These are phyloP conservation scores for Mycocentrospora acerina DNA, from an alignment of 2,329 filamentous ascomycete species.

Conservation along the genomic window DNA sequence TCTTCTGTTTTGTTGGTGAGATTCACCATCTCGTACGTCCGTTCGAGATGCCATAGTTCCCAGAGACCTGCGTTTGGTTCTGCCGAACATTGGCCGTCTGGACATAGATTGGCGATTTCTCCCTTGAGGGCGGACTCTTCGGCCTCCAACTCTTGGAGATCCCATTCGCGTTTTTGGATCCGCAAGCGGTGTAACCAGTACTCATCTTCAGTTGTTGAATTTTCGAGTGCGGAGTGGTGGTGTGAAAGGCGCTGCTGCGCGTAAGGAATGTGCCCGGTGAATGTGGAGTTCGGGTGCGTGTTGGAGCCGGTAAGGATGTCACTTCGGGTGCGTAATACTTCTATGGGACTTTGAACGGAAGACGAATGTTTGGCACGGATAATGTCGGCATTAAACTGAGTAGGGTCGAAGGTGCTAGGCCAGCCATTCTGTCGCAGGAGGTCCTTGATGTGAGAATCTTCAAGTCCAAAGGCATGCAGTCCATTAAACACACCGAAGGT, in stretches of 20 bases:
- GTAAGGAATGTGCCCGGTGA: background rate
- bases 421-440: slow-evolving; percentile 12
- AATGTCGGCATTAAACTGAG: slow-evolving; percentile 14
- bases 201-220: background rate
- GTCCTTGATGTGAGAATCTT: slow-evolving; percentile 1
- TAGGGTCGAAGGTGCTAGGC: slow-evolving; percentile 7
- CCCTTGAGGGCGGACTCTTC: slow-evolving; percentile 6
- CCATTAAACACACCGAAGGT: background rate
- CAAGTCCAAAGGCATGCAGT: background rate
- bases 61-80: slow-evolving; percentile 9
- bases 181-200: background rate
- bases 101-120: slow-evolving; percentile 5
- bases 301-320: slow-evolving; percentile 2
- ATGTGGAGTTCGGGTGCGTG: background rate
- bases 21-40: slow-evolving; percentile 3
- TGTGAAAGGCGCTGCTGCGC: background rate
- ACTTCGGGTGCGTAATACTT: slow-evolving; percentile 1
- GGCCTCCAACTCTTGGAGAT: slow-evolving; percentile 1
- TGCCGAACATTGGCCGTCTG: slow-evolving; percentile 3
- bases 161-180: slow-evolving; percentile 3
- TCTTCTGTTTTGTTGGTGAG: background rate
- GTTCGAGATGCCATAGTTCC: slow-evolving; percentile 9
- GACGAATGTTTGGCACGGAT: slow-evolving; percentile 11
- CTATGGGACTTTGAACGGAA: slow-evolving; percentile 4
- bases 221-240: background rate